These are phyloP conservation scores for Apiospora marii DNA, from an alignment of 2,329 filamentous ascomycete genomes.

Conservation along the genomic window DNA sequence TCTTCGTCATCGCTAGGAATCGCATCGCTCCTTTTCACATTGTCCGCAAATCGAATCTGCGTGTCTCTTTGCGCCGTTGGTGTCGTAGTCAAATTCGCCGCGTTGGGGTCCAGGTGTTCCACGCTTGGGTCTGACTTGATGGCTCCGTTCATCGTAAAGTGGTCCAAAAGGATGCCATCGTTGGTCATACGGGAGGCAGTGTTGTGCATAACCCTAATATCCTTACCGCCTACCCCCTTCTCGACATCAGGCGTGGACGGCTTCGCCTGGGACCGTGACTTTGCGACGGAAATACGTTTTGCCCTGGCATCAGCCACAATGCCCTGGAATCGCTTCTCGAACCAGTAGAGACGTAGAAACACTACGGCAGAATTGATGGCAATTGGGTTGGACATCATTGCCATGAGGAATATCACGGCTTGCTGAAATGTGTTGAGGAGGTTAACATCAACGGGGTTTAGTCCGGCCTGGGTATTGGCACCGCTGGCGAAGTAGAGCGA, in stretches of 20 bases:
- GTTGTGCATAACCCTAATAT: constrained; percentile 71
- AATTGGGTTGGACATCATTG: constrained; percentile 82
- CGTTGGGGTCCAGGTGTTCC: constrained; percentile 30
- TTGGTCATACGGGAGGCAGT: constrained; percentile 66
- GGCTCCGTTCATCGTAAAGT: constrained; percentile 44
- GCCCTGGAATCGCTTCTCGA: constrained; percentile 92
- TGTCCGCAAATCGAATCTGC: constrained; percentile 74
- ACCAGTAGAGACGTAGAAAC: constrained; percentile 95
- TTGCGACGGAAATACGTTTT: constrained; percentile 69
- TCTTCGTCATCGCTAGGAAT: constrained; percentile 50
- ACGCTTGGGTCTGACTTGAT: constrained; percentile 33
- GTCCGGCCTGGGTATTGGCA: constrained; percentile 86
- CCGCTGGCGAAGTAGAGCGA: constrained; percentile 88
- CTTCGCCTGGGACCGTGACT: constrained; percentile 63
- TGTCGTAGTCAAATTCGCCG: constrained; percentile 27
- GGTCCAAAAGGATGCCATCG: constrained; percentile 62
- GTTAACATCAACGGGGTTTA: constrained; percentile 83
- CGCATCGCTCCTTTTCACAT: constrained; percentile 67
- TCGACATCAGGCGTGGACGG: constrained; percentile 58
- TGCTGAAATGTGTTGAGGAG: constrained; percentile 75
- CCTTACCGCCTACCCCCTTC: constrained; percentile 68
- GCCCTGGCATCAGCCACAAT: constrained; percentile 77
- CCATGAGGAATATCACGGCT: constrained; percentile 73
- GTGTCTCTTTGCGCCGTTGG: constrained; percentile 36
- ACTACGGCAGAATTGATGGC: constrained; percentile 87